These are phyloP conservation scores for Leptodermis oblonga DNA, from an alignment of 257 asterid species.

Conservation along the genomic window DNA sequence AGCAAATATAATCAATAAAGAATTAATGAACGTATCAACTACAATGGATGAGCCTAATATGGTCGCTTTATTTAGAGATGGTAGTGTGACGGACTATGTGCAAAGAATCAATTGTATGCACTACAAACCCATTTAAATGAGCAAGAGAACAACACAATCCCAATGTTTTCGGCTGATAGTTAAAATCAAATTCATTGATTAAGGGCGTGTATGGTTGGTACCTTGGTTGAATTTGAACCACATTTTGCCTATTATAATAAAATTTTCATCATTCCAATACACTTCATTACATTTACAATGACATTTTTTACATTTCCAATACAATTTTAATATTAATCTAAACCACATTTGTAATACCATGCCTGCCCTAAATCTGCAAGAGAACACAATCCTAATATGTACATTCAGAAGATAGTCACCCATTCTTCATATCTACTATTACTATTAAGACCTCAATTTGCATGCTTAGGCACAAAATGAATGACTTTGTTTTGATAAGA, in stretches of 20 bases:
- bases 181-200: background rate
- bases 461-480: background rate
- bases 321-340: too few relatives aligned
- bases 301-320: too few relatives aligned
- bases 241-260: too few relatives aligned
- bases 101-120: background rate
- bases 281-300: too few relatives aligned
- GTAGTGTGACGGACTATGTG: background rate
- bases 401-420: background rate
- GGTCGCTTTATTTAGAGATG: background rate
- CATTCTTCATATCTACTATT: background rate
- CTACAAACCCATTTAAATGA: background rate
- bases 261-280: too few relatives aligned
- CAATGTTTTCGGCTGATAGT: background rate
- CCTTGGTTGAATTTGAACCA: too few relatives aligned
- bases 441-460: background rate
- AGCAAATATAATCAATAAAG: background rate
- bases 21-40: background rate
- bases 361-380: too few relatives aligned
- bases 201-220: too few relatives aligned
- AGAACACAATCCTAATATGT: background rate
- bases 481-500: background rate
- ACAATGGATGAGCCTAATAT: too few relatives aligned
- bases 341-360: too few relatives aligned
- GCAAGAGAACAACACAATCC: background rate